Evolutionary conservation across 805 yeast genomes (phyloP).

Genomic region (Cyberlindnera saturnus): DNA sequence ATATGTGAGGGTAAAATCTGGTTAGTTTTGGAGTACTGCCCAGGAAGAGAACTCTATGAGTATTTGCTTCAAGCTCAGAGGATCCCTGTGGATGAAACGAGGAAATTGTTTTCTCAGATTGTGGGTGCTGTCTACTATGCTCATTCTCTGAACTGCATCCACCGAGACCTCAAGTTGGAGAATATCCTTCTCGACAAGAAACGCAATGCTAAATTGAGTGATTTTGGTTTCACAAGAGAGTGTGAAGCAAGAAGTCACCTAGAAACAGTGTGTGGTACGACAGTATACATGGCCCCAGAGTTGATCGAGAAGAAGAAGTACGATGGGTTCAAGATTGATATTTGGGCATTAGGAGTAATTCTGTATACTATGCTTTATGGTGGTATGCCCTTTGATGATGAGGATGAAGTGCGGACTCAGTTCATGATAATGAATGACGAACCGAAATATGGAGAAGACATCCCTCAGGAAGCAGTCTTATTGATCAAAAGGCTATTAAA

Average conservation of each 20-base stretch:
- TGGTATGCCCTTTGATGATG: slow-evolving; percentile 87
- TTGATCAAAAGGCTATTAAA: slow-evolving; percentile 50
- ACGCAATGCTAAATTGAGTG: slow-evolving; percentile 69
- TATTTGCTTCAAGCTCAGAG: slow-evolving; percentile 48
- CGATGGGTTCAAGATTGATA: slow-evolving; percentile 75
- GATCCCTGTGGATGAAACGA: slow-evolving; percentile 44
- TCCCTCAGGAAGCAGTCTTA: slow-evolving; percentile 43
- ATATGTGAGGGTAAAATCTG: slow-evolving; percentile 69
- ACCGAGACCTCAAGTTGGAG: slow-evolving; percentile 80
- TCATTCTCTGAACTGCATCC: slow-evolving; percentile 73
- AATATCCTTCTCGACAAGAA: slow-evolving; percentile 59
- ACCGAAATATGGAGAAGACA: slow-evolving; percentile 47
- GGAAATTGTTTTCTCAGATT: slow-evolving; percentile 56
- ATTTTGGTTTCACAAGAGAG: slow-evolving; percentile 92
- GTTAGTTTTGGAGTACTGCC: slow-evolving; percentile 88
- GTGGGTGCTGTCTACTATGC: slow-evolving; percentile 57
- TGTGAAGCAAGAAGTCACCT: slow-evolving; percentile 48
- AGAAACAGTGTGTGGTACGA: slow-evolving; percentile 89
- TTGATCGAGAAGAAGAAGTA: slow-evolving; percentile 62
- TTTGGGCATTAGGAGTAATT: slow-evolving; percentile 91
- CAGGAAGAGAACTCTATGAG: slow-evolving; percentile 71
- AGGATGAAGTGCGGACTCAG: slow-evolving; percentile 57
- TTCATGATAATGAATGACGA: slow-evolving; percentile 55
- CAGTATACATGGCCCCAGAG: slow-evolving; percentile 97
- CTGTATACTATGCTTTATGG: slow-evolving; percentile 81